Percentiles rank a stretch among this genome's conserved stretches.
Conservation (phyloP, 805 yeast species). For the Saitoella complicata region DNA sequence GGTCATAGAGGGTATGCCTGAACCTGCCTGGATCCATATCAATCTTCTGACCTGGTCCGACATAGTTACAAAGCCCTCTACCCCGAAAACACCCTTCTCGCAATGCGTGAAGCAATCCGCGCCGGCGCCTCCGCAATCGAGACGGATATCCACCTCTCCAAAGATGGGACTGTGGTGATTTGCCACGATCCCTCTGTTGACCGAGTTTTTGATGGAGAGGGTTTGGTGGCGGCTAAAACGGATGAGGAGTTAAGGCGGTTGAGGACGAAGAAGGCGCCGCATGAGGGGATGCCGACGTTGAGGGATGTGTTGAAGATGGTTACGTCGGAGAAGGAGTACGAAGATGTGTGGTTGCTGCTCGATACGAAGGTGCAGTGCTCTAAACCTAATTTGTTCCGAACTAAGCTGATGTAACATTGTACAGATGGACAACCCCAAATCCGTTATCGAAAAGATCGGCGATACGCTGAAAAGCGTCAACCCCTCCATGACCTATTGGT, state of each 20-base stretch:
- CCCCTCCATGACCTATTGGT: conserved; percentile 31
- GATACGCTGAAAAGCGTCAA: conserved; percentile 15
- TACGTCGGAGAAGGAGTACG: conserved; percentile 4
- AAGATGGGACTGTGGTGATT: conserved; percentile 37
- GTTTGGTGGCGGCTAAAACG: conserved; percentile 24
- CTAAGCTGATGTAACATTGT: neutral
- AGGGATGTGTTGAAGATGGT: conserved; percentile 6
- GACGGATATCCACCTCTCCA: conserved; percentile 36
- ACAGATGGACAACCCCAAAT: conserved; percentile 5
- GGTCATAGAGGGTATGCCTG: too few relatives aligned
- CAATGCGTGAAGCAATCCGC: conserved; percentile 32
- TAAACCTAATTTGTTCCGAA: neutral
- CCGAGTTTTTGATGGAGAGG: conserved; percentile 30
- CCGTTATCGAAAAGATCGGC: conserved; percentile 8
- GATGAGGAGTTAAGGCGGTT: conserved; percentile 25
- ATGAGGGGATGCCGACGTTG: conserved; percentile 11
- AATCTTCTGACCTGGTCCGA: too few relatives aligned
- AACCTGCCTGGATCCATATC: too few relatives aligned
- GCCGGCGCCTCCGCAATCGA: conserved; percentile 33
- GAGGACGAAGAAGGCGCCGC: conserved; percentile 19
- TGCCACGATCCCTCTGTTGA: conserved; percentile 38
- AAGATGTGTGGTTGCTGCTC: conserved; percentile 8
- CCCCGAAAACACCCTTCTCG: conserved; percentile 21
- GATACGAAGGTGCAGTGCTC: conserved; percentile 10
- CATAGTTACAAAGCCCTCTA: conserved; percentile 13